These are phyloP conservation scores for Bathelium albidoporum DNA, from an alignment of 495 filamentous ascomycete genomes.

Conservation along the genomic window DNA sequence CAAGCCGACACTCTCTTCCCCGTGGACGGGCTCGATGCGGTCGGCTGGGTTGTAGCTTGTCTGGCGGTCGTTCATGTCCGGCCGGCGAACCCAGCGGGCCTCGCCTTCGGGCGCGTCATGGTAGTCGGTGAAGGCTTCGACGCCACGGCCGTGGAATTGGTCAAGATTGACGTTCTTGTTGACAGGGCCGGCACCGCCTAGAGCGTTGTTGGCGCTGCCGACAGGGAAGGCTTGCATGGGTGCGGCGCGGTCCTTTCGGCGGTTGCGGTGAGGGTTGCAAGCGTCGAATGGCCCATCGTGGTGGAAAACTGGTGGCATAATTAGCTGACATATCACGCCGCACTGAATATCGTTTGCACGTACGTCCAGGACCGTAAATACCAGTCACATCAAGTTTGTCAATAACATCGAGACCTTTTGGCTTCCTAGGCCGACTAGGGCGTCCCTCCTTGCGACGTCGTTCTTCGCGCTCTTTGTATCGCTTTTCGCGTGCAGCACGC, in stretches of 20 bases:
- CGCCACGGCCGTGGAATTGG: constrained; percentile 66
- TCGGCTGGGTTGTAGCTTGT: constrained; percentile 47
- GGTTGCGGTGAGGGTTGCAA: constrained; percentile 90
- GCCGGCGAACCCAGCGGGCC: constrained; percentile 28
- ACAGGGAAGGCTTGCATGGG: constrained; percentile 96
- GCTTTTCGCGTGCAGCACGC: constrained; percentile 58
- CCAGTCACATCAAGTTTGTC: constrained; percentile 96
- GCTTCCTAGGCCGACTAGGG: constrained; percentile 39
- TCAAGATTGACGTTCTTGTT: constrained; percentile 74
- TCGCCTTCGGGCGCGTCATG: constrained; percentile 26
- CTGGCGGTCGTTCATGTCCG: constrained; percentile 34
- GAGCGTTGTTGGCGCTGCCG: constrained; percentile 78
- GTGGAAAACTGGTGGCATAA: constrained; percentile 64
- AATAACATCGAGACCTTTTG: constrained; percentile 75
- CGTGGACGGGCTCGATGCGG: constrained; percentile 62
- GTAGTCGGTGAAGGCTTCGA: constrained; percentile 80
- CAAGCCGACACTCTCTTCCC: constrained; percentile 71
- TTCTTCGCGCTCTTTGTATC: constrained; percentile 58
- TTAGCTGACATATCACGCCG: not conserved
- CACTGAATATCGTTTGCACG: constrained; percentile 30
- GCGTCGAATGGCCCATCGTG: constrained; percentile 98
- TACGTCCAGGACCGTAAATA: constrained; percentile 90
- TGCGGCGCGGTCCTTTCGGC: constrained; percentile 70
- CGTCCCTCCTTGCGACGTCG: constrained; percentile 38
- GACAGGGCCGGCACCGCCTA: constrained; percentile 80